Evolutionary conservation across 1,139 yeast species (phyloP), one percentile per base, ranked within the genome.

Genomic region (Kurtzmaniella natalensis): DNA sequence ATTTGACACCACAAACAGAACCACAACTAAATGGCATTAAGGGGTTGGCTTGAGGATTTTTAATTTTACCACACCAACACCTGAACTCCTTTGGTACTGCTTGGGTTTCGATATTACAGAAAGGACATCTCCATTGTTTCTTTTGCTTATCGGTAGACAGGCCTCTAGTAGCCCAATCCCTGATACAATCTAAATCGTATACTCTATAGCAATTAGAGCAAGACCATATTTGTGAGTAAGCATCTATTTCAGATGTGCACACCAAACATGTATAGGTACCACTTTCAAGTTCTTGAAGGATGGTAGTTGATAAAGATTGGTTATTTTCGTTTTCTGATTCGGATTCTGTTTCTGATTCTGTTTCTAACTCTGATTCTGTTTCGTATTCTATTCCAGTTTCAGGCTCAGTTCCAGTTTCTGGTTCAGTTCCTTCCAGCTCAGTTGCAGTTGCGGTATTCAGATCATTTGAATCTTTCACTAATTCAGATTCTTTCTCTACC

Each of bases 1-100:
- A 62, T 34, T 66, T 61, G 15, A 62, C 61, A 35, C 72, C 72
- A 60, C 96, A 88, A 1, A 87, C 70, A 55, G 83, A 88, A 5
- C 96, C 96, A 66, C 97, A 89, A 37, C 94, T 81, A 47, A 88
- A 94, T 0, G 96, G 96, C 39, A 75, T 61, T 36, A 80, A 58
- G 10, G 71, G 63, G 46, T 81, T 79, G 4, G 69, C 60, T 13
- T 58, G 64, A 0, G 96, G 96, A 43, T 84, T 76, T 14, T 74
- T 61, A 3, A 72, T 74, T 48, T 84, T 81, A 2, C 92, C 89
- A 64, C 96, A 88, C 97, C 97, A 88, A 53, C 97, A 88, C 1
- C 83, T 76, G 53, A 83, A 82, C 32, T 67, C 65, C 23, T 62
- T 57, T 0, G 94, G 94, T 4, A 79, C 63, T 38, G 63, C 65